Percentiles rank a stretch among this genome's conserved stretches.
These are phyloP conservation scores for Fusarium stilboides DNA, from an alignment of 2,329 filamentous ascomycete species.

Conservation along the genomic window DNA sequence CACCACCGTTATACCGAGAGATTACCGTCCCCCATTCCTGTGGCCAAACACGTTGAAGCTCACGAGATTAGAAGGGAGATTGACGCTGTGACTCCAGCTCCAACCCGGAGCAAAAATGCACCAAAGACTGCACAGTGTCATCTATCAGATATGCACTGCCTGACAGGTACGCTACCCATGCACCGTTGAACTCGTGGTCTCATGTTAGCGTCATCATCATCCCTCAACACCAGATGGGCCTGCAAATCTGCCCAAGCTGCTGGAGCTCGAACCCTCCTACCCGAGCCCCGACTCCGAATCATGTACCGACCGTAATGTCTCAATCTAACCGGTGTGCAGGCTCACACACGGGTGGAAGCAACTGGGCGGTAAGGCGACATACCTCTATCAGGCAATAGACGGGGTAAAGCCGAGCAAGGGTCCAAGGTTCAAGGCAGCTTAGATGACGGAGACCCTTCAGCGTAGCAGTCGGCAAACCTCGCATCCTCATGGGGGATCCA, in stretches of 20 bases:
- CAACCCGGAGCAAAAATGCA: too few relatives aligned
- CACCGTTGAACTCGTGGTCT: constrained; percentile 37
- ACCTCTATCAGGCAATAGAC: constrained; percentile 20
- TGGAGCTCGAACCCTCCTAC: constrained; percentile 23
- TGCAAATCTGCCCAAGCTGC: constrained; percentile 38
- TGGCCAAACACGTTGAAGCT: constrained; percentile 3
- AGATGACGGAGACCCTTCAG: constrained; percentile 24
- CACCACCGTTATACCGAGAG: constrained; percentile 21
- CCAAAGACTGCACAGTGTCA: constrained; percentile 22
- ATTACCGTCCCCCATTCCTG: constrained; percentile 25
- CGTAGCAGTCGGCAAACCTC: constrained; percentile 34
- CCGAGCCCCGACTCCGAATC: background rate
- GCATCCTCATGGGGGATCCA: constrained; percentile 22
- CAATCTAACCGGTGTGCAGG: constrained; percentile 25
- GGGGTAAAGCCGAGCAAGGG: constrained; percentile 1
- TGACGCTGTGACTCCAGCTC: too few relatives aligned
- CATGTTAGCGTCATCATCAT: constrained; percentile 50
- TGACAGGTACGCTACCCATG: constrained; percentile 34
- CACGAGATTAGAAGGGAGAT: constrained; percentile 17
- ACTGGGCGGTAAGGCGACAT: constrained; percentile 30
- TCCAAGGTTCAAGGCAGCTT: background rate
- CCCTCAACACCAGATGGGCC: constrained; percentile 41
- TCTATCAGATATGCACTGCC: background rate
- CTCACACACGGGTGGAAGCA: background rate
- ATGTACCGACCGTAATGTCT: constrained; percentile 5